Evolutionary conservation across 2,329 filamentous ascomycete genomes (phyloP), one percentile per base, ranked within the genome.

Genomic region (Podosphaera leucotricha): DNA sequence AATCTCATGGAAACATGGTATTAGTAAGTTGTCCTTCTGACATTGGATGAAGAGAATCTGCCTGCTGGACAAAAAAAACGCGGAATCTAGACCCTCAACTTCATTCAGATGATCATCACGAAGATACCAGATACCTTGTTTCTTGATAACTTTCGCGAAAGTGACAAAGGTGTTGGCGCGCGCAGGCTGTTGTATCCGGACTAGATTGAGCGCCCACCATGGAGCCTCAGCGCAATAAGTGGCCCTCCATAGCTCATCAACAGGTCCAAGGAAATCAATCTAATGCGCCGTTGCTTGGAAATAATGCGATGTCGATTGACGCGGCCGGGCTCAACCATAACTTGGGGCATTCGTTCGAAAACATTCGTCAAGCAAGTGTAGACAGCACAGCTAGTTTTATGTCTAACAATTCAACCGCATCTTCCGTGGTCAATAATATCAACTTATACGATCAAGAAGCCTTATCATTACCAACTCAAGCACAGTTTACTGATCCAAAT

Each of bases 211-310:
- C 8, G 28, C 15, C 28, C 13, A 33, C 15, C 47, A 71, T 72
- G 67, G 68, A 72, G 62, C 64, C 66, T 59, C 66, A 68, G 57
- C 65, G 70, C 58, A 72, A 72, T 57, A 72, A 73, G 57, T 77
- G 75, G 53, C 71, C 68, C 52, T 77, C 75, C 55, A 65, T 66
- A 57, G 66, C 66, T 50, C 67, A 70, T 55, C 67, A 67, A 53
- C 58, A 54, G 57, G 59, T 65, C 64, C 67, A 74, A 75, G 77
- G 80, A 77, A 79, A 70, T 60, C 72, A 74, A 59, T 70, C 64
- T 52, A 74, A 73, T 60, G 77, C 75, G 54, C 71, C 74, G 54
- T 72, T 73, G 21, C 57, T 70, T 70, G 59, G 68, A 59, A 52
- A 55, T 41, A 52, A 53, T 71, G 68, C 55, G 64, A 67, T 57